A percentile compares a stretch with the other conserved stretches of the same genome.
These are phyloP conservation scores for Yarrowia sp. DNA, from an alignment of 805 yeast genomes.

Conservation along the genomic window DNA sequence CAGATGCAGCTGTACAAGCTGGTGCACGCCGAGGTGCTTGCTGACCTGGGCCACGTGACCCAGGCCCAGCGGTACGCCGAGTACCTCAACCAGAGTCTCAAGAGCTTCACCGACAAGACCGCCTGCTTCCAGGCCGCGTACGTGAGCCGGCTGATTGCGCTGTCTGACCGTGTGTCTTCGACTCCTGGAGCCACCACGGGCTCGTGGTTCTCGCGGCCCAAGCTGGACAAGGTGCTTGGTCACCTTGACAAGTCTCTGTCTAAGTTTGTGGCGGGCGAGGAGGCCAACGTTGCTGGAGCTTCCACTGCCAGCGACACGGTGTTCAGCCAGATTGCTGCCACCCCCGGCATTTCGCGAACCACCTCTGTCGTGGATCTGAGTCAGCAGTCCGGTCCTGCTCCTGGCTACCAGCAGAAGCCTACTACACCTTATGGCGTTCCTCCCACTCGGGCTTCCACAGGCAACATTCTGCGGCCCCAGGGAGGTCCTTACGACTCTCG, in stretches of 20 bases:
- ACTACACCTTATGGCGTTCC: slow-evolving; percentile 4
- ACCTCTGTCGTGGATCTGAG: slow-evolving; percentile 25
- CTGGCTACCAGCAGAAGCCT: slow-evolving; percentile 6
- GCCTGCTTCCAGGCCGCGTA: slow-evolving; percentile 13
- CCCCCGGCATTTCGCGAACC: slow-evolving; percentile 24
- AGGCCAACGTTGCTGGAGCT: slow-evolving; percentile 37
- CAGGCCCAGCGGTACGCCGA: slow-evolving; percentile 68
- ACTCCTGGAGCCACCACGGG: slow-evolving; percentile 15
- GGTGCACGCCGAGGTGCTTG: slow-evolving; percentile 63
- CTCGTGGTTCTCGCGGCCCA: slow-evolving; percentile 43
- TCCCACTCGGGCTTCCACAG: slow-evolving; percentile 20
- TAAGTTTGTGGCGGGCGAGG: slow-evolving; percentile 86
- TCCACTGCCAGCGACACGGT: slow-evolving; percentile 36
- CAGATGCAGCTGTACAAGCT: slow-evolving; percentile 61
- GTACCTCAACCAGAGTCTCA: slow-evolving; percentile 43
- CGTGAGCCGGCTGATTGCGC: not conserved
- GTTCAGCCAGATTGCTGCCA: slow-evolving; percentile 28
- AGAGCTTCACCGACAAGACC: slow-evolving; percentile 35
- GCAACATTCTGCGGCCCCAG: slow-evolving; percentile 43
- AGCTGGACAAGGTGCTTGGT: slow-evolving; percentile 81
- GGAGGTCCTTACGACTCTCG: slow-evolving; percentile 65
- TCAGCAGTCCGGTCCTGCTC: not conserved
- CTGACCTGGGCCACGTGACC: slow-evolving; percentile 59
- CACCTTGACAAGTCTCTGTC: slow-evolving; percentile 76
- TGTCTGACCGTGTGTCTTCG: slow-evolving; percentile 9